phyloP scores from a whole-genome alignment of 2,329 filamentous ascomycete genomes.

The Xylaria sp. region DNA sequence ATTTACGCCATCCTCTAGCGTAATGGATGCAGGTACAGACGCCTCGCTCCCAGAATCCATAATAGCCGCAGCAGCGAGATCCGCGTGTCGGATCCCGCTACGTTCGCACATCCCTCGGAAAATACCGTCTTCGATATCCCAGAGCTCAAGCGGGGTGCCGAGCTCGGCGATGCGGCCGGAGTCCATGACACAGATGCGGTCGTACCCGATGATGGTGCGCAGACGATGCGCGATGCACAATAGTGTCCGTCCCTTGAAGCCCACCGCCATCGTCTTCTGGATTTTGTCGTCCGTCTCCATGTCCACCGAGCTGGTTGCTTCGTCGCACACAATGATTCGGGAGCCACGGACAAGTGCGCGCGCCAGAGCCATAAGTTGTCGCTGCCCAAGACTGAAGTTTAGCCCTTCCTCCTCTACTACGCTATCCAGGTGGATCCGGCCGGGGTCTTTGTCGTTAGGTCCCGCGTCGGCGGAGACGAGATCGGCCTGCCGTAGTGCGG shows the following conservation, averaged over 20 bases:
- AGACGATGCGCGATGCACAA: constrained; percentile 93
- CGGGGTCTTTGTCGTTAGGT: constrained; percentile 51
- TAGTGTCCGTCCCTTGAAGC: constrained; percentile 86
- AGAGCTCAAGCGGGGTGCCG: constrained; percentile 78
- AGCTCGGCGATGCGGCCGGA: constrained; percentile 87
- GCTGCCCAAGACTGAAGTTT: constrained; percentile 94
- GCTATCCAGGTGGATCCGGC: constrained; percentile 82
- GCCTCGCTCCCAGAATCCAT: background rate
- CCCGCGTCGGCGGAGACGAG: constrained; percentile 67
- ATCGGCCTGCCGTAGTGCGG: constrained; percentile 79
- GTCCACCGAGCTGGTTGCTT: constrained; percentile 92
- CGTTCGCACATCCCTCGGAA: constrained; percentile 92
- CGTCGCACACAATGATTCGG: constrained; percentile 96
- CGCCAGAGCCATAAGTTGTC: constrained; percentile 93
- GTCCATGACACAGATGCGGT: constrained; percentile 98
- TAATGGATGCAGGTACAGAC: background rate
- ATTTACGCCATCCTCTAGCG: constrained; percentile 3
- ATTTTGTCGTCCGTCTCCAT: constrained; percentile 98
- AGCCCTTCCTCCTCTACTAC: constrained; percentile 92
- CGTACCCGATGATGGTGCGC: constrained; percentile 92
- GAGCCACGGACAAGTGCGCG: constrained; percentile 87
- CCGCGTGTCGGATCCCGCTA: constrained; percentile 75
- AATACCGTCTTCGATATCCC: constrained; percentile 71
- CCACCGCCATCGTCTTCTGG: constrained; percentile 84
- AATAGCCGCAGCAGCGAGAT: constrained; percentile 53